Evolutionary conservation across 345 rosid genomes (phyloP), one percentile per base, ranked within the genome.

Genomic region (Rhodamnia argentea): DNA sequence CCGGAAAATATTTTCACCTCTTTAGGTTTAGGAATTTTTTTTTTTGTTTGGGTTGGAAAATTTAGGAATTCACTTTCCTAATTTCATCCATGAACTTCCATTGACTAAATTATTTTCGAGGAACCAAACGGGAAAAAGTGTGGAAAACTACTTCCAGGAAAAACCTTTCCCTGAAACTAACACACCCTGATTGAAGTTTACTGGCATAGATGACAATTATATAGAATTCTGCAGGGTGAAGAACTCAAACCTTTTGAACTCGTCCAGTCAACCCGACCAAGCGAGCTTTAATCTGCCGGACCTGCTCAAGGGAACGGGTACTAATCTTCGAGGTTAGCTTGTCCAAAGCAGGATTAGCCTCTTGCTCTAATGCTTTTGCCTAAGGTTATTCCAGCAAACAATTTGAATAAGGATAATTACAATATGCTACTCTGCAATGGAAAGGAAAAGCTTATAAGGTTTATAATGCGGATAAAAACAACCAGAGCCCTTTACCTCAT

Each of bases 291-390:
- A 94, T 92, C 86, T 93, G 96, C 10, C 94, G 92, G 75, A 94
- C 94, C 24, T 90, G 90, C 85, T 94, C 96, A 64, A 94, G 88
- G 86, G 92, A 92, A 87, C 91, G 94, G 57, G 95, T 92, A 84
- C 93, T 92, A 83, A 94, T 93, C 87, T 92, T 92, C 81, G 96
- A 93, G 83, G 93, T 93, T 88, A 94, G 91, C 90, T 91, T 93
- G 86, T 94, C 95, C 60, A 94, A 85, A 3, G 95, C 94, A 5
- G 95, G 96, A 88, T 93, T 92, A 37, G 95, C 92, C 91, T 94
- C 94, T 86, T 42, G 90, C 89, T 94, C 96, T 76, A 94, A 86
- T 54, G 94, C 90, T 84, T 85, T 92, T 75, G 95, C 93, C 95
- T 93, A 86, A 37, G 3, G 40, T 37, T 74, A 29, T 53, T 83